Percentiles rank a stretch among this genome's conserved stretches.
Conservation (phyloP, 176 grass and related monocot genomes). For the Paspalum vaginatum region DNA sequence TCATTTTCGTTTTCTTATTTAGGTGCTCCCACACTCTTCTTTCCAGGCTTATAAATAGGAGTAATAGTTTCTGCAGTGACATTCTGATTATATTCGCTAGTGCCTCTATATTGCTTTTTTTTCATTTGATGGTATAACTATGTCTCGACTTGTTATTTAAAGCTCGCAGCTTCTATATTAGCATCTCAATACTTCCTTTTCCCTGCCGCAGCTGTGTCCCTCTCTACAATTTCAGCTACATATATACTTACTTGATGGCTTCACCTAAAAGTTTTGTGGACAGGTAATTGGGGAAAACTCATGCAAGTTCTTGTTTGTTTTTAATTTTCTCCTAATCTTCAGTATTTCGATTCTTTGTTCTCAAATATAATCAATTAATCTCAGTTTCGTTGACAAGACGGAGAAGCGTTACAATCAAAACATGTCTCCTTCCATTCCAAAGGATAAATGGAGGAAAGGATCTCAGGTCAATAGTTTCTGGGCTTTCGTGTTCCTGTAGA, state of each 20-base stretch:
- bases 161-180: conserved; percentile 11
- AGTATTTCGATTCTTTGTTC: conserved; percentile 28
- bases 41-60: background rate
- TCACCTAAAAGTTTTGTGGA: conserved; percentile 93
- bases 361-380: conserved; percentile 29
- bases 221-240: conserved; percentile 96
- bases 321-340: background rate
- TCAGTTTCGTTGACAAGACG: conserved; percentile 82
- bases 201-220: conserved; percentile 86
- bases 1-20: background rate
- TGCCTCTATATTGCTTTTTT: conserved; percentile 11
- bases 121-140: background rate
- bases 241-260: conserved; percentile 89
- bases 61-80: background rate
- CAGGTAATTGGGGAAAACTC: conserved; percentile 54
- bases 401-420: conserved; percentile 81
- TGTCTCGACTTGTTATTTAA: conserved; percentile 5
- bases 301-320: conserved; percentile 27
- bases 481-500: conserved; percentile 19
- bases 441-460: conserved; percentile 97
- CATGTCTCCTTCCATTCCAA: conserved; percentile 79
- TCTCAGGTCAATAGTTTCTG: conserved; percentile 75
- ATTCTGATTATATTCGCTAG: conserved; percentile 12
- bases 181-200: conserved; percentile 28
- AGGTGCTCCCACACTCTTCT: background rate